These are phyloP conservation scores for Fusarium tjaetaba DNA, from an alignment of 2,329 filamentous ascomycete species.

Conservation along the genomic window DNA sequence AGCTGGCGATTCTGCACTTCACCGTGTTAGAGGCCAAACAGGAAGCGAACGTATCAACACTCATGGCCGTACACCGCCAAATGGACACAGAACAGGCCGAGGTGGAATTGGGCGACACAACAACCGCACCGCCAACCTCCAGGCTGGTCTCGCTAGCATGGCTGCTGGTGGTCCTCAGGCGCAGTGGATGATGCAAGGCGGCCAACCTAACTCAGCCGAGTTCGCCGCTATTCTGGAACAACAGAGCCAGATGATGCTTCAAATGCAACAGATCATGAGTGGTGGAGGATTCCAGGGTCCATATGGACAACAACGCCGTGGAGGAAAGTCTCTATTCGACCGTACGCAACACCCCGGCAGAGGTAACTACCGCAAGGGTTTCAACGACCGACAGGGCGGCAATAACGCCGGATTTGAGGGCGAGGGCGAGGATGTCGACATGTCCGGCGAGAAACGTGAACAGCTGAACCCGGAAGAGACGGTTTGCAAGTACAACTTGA, in stretches of 20 bases:
- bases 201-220: conserved; percentile 61
- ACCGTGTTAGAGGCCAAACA: conserved; percentile 77
- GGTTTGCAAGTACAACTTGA: conserved; percentile 89
- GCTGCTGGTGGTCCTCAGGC: conserved; percentile 49
- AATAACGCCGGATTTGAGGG: conserved; percentile 51
- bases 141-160: conserved; percentile 60
- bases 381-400: conserved; percentile 51
- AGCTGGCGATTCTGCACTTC: conserved; percentile 76
- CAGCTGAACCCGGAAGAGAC: conserved; percentile 69
- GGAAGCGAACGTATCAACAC: conserved; percentile 84
- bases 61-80: conserved; percentile 75
- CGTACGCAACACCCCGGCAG: conserved; percentile 69
- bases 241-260: conserved; percentile 86
- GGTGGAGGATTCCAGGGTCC: conserved; percentile 60
- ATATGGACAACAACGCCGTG: conserved; percentile 48
- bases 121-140: conserved; percentile 61
- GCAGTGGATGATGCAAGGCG: conserved; percentile 61
- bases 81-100: conserved; percentile 72
- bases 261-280: conserved; percentile 71
- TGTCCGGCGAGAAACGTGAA: conserved; percentile 63
- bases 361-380: conserved; percentile 62
- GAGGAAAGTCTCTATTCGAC: conserved; percentile 76
- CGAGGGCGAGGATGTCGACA: conserved; percentile 71
- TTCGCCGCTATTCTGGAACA: conserved; percentile 85
- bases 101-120: conserved; percentile 60